phyloP scores from a whole-genome alignment of 148 eudicot species.

The Cornus florida region DNA sequence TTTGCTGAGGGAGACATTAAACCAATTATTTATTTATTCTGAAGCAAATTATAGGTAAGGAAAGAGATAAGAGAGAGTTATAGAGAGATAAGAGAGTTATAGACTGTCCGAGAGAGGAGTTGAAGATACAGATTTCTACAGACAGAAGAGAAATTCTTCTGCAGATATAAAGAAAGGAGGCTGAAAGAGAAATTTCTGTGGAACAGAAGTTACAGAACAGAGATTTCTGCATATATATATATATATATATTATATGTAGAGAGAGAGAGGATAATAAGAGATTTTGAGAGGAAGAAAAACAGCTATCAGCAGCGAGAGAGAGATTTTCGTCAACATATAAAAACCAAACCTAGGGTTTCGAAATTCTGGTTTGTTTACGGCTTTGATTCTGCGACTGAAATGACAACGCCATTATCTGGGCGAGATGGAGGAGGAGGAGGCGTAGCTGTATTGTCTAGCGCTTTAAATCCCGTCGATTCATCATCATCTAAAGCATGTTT shows the following conservation, averaged over 20 bases:
- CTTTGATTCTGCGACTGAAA: constrained; percentile 5
- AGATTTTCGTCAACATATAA: background rate
- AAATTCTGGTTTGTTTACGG: background rate
- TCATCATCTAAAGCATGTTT: constrained; percentile 7
- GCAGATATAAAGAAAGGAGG: background rate
- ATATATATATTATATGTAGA: no score
- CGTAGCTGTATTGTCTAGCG: constrained; percentile 66
- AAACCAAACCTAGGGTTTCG: background rate
- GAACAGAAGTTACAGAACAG: no score
- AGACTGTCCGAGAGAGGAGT: background rate
- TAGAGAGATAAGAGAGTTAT: background rate
- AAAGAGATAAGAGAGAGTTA: background rate
- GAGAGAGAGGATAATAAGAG: background rate
- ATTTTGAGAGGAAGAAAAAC: background rate
- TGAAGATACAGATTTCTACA: background rate
- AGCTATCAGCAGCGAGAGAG: background rate
- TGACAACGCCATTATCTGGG: constrained; percentile 89
- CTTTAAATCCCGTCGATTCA: constrained; percentile 50
- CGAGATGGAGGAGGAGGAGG: constrained; percentile 48
- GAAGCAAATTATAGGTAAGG: background rate
- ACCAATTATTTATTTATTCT: no score
- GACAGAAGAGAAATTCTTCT: background rate
- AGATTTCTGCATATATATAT: background rate
- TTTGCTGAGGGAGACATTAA: no score
- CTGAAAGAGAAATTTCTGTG: no score